Base-by-base conservation (phyloP, 2,329 filamentous ascomycete species). In the Fonsecaea multimorphosa region DNA sequence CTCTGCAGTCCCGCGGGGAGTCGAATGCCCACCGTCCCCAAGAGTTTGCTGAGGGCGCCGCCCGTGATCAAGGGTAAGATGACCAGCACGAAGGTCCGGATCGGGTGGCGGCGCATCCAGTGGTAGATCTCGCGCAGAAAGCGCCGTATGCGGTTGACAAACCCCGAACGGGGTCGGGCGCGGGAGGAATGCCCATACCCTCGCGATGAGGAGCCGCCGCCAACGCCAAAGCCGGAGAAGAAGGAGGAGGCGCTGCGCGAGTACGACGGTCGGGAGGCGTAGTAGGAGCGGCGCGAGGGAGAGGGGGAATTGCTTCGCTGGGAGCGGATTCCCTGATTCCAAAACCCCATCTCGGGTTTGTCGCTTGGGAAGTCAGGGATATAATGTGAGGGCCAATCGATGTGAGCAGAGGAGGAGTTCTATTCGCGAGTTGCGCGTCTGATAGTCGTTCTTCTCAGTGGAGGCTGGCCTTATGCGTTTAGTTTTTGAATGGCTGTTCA, bases 51-150 rank as follows among this genome's bases (percentile, higher is more conserved):
- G 71, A 97, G 80, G 31, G 91, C 90, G 34, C 94, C 94, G 58
- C 92, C 92, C 1, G 90, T 93, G 73, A 97, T 82, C 64, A 98
- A 84, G 9, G 94, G 94, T 85, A 97, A 87, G 73, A 97, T 85
- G 68, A 97, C 89, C 68, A 93, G 86, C 82, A 91, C 84, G 81
- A 97, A 91, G 55, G 96, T 91, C 80, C 96, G 96, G 75, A 92
- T 80, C 0, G 93, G 94, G 80, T 97, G 90, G 40, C 87, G 85
- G 76, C 91, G 90, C 73, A 91, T 90, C 80, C 94, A 96, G 76
- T 89, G 86, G 76, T 90, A 83, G 8, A 97, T 87, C 76, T 96
- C 89, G 74, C 90, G 90, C 64, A 97, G 81, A 68, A 97, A 86
- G 51, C 90, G 88, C 75, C 89, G 90, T 67, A 97, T 86, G 73